Base-by-base conservation (phyloP, 441 rosid species). In the Gossypium laxum region DNA sequence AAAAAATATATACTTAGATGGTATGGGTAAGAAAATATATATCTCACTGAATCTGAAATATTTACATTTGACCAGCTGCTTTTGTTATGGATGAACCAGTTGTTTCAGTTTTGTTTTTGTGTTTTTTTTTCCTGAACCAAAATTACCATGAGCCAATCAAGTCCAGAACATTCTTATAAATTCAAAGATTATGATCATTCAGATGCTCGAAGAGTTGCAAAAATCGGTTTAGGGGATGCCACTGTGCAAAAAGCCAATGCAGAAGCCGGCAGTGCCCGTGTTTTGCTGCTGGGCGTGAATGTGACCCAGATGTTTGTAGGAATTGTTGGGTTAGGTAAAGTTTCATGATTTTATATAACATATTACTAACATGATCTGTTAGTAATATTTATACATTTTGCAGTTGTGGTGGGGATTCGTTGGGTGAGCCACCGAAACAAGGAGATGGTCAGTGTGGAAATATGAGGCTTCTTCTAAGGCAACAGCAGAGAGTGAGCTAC, bases 251-350 rank as follows among this genome's bases (percentile, higher is more conserved):
- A 80, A 91, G 98, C 59, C 95, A 88, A 77, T 91, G 98, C 85
- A 79, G 86, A 81, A 90, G 92, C 72, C 77, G 92, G 61, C 96
- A 91, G 72, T 93, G 98, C 69, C 97, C 93, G 14, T 93, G 97
- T 81, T 85, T 89, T 83, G 96, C 97, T 70, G 88, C 91, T 65
- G 85, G 81, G 51, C 97, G 97, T 68, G 98, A 93, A 85, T 93
- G 97, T 73, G 98, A 93, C 81, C 95, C 97, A 2, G 98, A 93
- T 83, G 85, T 93, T 78, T 93, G 98, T 79, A 84, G 86, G 78
- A 86, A 88, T 69, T 88, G 93, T 77, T 84, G 81, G 87, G 85
- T 87, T 60, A 85, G 94, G 94, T 89, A 81, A 59, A 62, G 63
- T 62, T 15, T 7, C 26, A 4, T 62, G 60, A 12, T 72, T 60